Evolutionary conservation across 2,329 filamentous ascomycete species (phyloP).

Genomic region (Verticillium nonalfalfae): DNA sequence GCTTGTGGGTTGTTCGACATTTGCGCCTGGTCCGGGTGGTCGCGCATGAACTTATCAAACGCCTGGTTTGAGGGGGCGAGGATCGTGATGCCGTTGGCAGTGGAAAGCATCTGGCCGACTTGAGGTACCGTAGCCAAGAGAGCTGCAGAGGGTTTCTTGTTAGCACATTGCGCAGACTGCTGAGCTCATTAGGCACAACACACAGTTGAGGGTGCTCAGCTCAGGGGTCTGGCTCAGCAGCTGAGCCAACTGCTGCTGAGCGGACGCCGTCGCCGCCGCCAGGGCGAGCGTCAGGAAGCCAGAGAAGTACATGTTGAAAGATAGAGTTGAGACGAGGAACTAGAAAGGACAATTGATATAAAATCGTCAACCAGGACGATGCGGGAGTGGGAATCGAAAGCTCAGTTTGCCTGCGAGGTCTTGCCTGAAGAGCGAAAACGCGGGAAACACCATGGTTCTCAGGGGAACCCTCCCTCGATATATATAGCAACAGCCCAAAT

Average conservation of each 20-base stretch:
- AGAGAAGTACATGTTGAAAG: constrained; percentile 14
- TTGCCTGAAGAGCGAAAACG: neutral
- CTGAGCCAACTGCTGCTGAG: constrained; percentile 13
- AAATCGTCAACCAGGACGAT: constrained; percentile 1
- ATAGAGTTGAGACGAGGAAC: constrained; percentile 3
- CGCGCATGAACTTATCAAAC: constrained; percentile 33
- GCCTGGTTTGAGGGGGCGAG: constrained; percentile 58
- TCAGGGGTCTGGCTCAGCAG: constrained; percentile 16
- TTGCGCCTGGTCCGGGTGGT: constrained; percentile 39
- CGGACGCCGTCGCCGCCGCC: constrained; percentile 10
- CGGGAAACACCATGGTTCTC: neutral
- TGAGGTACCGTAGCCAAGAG: constrained; percentile 11
- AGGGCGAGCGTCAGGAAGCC: constrained; percentile 13
- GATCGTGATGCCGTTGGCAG: constrained; percentile 47
- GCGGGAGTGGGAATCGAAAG: constrained; percentile 1
- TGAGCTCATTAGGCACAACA: neutral
- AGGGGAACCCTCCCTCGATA: constrained; percentile 3
- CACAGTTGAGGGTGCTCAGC: constrained; percentile 17
- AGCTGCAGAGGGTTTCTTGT: constrained; percentile 8
- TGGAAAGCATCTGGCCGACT: constrained; percentile 12
- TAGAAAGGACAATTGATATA: neutral
- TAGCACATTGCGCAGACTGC: neutral
- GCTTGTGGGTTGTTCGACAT: constrained; percentile 28
- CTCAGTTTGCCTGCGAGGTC: constrained; percentile 1
- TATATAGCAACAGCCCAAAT: constrained; percentile 8